A percentile compares a stretch with the other conserved stretches of the same genome.
These are phyloP conservation scores for Sabuloglossum arenarium DNA, from an alignment of 495 filamentous ascomycete species.

Conservation along the genomic window DNA sequence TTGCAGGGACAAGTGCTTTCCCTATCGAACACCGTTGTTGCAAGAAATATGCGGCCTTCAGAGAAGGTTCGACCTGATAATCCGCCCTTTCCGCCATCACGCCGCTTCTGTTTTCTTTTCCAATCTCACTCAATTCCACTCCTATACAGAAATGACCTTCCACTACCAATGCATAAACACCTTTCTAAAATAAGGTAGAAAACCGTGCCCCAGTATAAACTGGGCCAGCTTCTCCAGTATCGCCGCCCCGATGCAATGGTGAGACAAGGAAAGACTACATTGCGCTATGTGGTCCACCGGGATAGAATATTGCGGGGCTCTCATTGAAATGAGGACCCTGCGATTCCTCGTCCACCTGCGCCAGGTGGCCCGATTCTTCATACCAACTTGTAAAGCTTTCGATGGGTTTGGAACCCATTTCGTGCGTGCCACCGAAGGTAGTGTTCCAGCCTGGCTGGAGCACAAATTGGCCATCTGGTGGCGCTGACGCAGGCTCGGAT, in stretches of 20 bases:
- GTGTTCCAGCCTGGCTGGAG: conserved; percentile 3
- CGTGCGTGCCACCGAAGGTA: neutral
- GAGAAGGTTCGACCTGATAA: neutral
- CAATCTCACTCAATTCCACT: neutral
- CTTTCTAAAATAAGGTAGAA: neutral
- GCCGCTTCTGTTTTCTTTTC: neutral
- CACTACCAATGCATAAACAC: neutral
- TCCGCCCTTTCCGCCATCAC: neutral
- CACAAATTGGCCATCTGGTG: conserved; percentile 1
- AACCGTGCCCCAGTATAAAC: neutral
- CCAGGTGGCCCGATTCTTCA: conserved; percentile 1
- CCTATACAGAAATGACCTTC: neutral
- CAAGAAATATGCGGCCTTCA: neutral
- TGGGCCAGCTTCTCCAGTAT: neutral
- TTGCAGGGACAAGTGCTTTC: neutral
- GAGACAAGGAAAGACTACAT: neutral
- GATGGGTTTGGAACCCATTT: neutral
- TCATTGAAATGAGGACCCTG: neutral
- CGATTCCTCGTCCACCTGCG: conserved; percentile 5
- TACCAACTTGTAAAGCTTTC: conserved; percentile 4
- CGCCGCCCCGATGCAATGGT: neutral
- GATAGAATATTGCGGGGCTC: neutral
- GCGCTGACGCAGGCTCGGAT: conserved; percentile 1
- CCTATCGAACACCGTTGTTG: neutral
- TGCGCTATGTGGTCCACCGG: neutral